These are phyloP conservation scores for Trichoderma koningii DNA, from an alignment of 2,329 filamentous ascomycete genomes.

Conservation along the genomic window DNA sequence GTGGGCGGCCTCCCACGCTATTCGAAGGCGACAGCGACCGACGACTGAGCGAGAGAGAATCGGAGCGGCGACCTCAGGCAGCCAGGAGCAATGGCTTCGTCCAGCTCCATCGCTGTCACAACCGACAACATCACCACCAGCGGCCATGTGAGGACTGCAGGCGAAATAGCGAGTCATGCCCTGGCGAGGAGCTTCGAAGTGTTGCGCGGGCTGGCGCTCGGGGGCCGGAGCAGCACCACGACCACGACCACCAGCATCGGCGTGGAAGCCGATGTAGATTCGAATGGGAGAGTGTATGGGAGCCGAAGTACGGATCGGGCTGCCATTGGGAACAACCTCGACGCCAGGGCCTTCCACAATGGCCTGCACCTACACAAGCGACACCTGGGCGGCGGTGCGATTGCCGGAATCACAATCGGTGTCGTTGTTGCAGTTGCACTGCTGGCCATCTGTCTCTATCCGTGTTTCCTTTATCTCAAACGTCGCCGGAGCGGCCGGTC, in stretches of 20 bases:
- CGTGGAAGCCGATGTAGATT: neutral
- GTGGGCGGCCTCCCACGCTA: conserved; percentile 28
- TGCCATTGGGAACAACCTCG: neutral
- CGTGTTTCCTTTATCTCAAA: conserved; percentile 42
- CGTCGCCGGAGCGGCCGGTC: conserved; percentile 33
- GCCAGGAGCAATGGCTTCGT: conserved; percentile 19
- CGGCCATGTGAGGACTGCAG: neutral
- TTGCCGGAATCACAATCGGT: conserved; percentile 45
- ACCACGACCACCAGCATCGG: neutral
- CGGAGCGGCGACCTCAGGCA: conserved; percentile 4
- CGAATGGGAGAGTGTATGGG: neutral
- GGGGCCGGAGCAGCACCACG: neutral
- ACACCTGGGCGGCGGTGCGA: conserved; percentile 39
- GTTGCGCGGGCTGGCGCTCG: conserved; percentile 10
- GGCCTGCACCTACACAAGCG: conserved; percentile 31
- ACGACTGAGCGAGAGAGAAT: neutral
- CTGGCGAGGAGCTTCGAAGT: conserved; percentile 29
- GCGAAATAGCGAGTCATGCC: conserved; percentile 19
- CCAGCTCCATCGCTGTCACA: conserved; percentile 7
- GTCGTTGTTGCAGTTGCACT: conserved; percentile 40
- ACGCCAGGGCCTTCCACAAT: neutral
- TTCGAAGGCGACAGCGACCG: neutral
- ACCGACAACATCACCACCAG: conserved; percentile 1
- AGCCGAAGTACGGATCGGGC: neutral
- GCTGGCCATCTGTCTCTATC: conserved; percentile 44